Evolutionary conservation across 1,284 basidiomycete species (phyloP), one percentile per base, ranked within the genome.

Genomic region (Leccinum subatratum): DNA sequence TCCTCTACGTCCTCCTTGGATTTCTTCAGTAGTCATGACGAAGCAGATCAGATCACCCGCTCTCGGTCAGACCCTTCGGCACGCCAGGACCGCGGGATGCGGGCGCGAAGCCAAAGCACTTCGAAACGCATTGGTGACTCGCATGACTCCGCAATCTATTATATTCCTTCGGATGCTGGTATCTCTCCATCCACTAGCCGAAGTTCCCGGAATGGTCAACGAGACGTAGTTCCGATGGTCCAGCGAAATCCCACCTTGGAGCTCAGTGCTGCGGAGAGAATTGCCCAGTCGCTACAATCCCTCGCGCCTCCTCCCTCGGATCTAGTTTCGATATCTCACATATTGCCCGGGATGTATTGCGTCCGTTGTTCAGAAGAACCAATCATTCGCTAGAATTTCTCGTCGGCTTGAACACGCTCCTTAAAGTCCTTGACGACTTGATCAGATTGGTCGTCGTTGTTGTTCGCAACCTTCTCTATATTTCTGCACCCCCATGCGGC

Each of bases 91-190:
- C 74, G 64, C 39, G 65, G 66, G 14, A 11, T 56, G 45, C 74
- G 74, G 18, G 74, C 73, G 48, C 78, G 69, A 67, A 73, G 66
- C 71, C 74, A 69, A 69, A 79, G 72, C 69, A 79, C 76, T 56
- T 77, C 76, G 20, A 82, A 82, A 51, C 83, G 83, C 63, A 77
- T 83, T 58, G 91, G 91, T 73, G 84, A 88, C 39, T 93, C 91
- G 18, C 91, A 94, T 69, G 88, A 89, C 72, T 92, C 90, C 14
- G 89, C 89, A 59, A 79, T 90, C 59, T 85, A 88, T 61, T 89
- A n/a, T n/a, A n/a, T 89, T n/a, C 74, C 80, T n/a, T 75, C 80
- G 32, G 83, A 85, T 67, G 75, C 76, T 11, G 79, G 77, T 37
- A 65, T 71, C 56, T 79, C 77, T 7, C 72, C 73, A 25, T 74